Conservation (phyloP, 331 rosid species). For the Acacia pycnantha region DNA sequence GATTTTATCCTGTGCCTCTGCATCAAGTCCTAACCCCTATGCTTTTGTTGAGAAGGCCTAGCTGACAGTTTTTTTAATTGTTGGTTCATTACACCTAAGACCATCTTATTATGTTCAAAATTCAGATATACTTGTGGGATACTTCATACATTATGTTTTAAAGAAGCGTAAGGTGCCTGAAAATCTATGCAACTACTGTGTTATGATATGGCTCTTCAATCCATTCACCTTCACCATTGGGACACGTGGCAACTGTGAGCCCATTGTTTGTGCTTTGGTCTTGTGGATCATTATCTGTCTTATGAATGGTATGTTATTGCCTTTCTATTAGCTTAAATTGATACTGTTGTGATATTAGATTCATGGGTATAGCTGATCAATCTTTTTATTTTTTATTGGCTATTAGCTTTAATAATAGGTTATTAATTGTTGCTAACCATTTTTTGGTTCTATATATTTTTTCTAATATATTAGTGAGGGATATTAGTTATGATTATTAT, state of each 20-base stretch:
- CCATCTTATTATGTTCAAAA: constrained; percentile 15
- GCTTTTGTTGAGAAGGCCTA: neutral
- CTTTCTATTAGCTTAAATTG: constrained; percentile 26
- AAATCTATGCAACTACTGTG: constrained; percentile 53
- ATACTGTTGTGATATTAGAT: neutral
- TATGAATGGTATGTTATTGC: constrained; percentile 76
- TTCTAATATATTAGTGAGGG: neutral
- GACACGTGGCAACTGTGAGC: constrained; percentile 97
- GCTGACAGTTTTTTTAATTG: neutral
- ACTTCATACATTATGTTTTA: constrained; percentile 64
- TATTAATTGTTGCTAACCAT: neutral
- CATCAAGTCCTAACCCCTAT: neutral
- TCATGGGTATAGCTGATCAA: neutral
- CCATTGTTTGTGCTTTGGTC: constrained; percentile 87
- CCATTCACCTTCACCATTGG: constrained; percentile 96
- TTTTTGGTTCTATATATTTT: neutral
- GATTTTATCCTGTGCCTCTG: constrained; percentile 1
- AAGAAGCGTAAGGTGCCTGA: constrained; percentile 85
- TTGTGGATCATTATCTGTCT: constrained; percentile 85
- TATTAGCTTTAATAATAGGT: neutral
- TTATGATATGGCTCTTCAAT: constrained; percentile 81
- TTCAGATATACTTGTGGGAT: constrained; percentile 91
- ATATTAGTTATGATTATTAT: neutral
- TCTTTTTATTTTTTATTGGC: constrained; percentile 8
- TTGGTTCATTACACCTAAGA: neutral